Percentiles rank a stretch among this genome's conserved stretches.
Evolutionary conservation across 179 eudicot genomes (phyloP).

Genomic region (Silene noctiflora): DNA sequence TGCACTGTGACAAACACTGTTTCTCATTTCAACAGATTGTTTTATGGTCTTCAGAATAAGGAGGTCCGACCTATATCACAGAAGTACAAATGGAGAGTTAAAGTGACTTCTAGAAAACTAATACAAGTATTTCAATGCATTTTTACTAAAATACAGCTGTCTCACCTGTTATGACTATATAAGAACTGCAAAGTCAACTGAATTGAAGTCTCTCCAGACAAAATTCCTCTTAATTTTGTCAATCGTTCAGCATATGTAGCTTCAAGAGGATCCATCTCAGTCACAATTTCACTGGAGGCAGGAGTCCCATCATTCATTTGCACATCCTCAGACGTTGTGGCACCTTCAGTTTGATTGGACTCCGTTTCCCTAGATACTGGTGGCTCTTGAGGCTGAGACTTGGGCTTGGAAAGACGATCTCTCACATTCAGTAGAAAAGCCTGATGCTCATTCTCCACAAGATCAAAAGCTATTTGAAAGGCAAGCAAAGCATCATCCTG

Average conservation of each 20-base stretch:
- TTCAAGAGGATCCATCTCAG: slow-evolving; percentile 62
- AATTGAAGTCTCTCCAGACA: slow-evolving; percentile 95
- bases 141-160: not conserved
- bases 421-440: slow-evolving; percentile 83
- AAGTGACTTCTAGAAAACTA: not conserved
- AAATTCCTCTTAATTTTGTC: slow-evolving; percentile 65
- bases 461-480: slow-evolving; percentile 89
- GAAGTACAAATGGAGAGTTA: slow-evolving; percentile 7
- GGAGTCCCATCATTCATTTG: slow-evolving; percentile 67
- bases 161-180: slow-evolving; percentile 91
- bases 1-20: slow-evolving; percentile 99
- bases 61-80: slow-evolving; percentile 71
- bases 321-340: slow-evolving; percentile 59
- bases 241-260: slow-evolving; percentile 66
- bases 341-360: slow-evolving; percentile 41
- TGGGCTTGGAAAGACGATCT: slow-evolving; percentile 57
- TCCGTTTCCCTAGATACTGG: slow-evolving; percentile 46
- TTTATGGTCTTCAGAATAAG: slow-evolving; percentile 95
- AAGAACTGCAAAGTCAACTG: slow-evolving; percentile 87
- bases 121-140: not conserved
- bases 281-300: slow-evolving; percentile 26
- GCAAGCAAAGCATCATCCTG: slow-evolving; percentile 81
- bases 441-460: slow-evolving; percentile 93
- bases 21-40: slow-evolving; percentile 97
- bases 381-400: slow-evolving; percentile 41